A percentile compares a stretch with the other conserved stretches of the same genome.
These are phyloP conservation scores for Globisporangium megalacanthum DNA, from an alignment of 352 stramenopile species.

Conservation along the genomic window DNA sequence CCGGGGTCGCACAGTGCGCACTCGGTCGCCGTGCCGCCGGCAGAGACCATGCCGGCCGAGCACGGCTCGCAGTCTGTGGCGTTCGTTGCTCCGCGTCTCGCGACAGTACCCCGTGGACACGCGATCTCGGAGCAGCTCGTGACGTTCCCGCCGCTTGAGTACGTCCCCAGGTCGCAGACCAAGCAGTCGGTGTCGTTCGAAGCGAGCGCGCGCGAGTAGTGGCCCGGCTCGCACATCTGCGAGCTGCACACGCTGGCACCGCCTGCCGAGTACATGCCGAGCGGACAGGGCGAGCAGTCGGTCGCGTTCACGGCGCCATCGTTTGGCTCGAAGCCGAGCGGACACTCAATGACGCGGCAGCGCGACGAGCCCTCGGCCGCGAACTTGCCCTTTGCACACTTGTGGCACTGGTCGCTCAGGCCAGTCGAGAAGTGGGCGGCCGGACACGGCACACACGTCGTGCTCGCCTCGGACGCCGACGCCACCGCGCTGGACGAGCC, in stretches of 20 bases:
- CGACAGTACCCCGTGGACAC: slow-evolving; percentile 25
- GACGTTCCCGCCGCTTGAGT: slow-evolving; percentile 24
- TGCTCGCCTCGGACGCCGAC: slow-evolving; percentile 8
- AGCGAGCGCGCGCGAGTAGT: slow-evolving; percentile 21
- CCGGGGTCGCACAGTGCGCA: slow-evolving; percentile 21
- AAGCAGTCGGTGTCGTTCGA: slow-evolving; percentile 24
- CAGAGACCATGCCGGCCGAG: slow-evolving; percentile 22
- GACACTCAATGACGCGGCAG: slow-evolving; percentile 27
- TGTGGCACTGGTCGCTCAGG: slow-evolving; percentile 34
- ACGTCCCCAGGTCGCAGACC: slow-evolving; percentile 29
- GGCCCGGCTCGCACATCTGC: slow-evolving; percentile 23
- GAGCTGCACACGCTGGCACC: slow-evolving; percentile 17
- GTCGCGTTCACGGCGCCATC: slow-evolving; percentile 24
- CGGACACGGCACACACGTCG: slow-evolving; percentile 20
- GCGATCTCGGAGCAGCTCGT: slow-evolving; percentile 16
- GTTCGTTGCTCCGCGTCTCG: slow-evolving; percentile 23
- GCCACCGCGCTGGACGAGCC: slow-evolving; percentile 18
- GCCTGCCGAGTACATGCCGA: slow-evolving; percentile 29
- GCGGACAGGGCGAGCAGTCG: slow-evolving; percentile 29
- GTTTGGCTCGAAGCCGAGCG: slow-evolving; percentile 20
- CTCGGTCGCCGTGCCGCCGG: slow-evolving; percentile 16
- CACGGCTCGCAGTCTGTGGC: slow-evolving; percentile 26
- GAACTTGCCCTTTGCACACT: slow-evolving; percentile 27
- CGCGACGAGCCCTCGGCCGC: slow-evolving; percentile 15
- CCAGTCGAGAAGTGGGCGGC: slow-evolving; percentile 21